phyloP scores from a whole-genome alignment of 257 asterid species.

The Salvia splendens region DNA sequence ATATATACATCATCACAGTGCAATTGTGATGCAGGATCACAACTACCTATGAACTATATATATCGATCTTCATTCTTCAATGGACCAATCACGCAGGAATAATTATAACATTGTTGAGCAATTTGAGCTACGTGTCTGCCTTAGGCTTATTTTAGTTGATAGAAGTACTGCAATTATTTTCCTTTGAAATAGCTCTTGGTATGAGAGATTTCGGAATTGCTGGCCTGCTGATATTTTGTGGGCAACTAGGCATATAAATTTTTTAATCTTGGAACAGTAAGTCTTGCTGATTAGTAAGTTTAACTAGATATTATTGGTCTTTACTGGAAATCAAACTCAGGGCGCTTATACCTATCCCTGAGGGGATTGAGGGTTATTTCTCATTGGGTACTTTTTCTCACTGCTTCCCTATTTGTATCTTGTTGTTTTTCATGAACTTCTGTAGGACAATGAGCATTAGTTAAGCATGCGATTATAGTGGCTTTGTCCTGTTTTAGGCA shows the following conservation, averaged over 20 bases:
- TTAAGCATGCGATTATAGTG: constrained; percentile 38
- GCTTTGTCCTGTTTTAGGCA: constrained; percentile 69
- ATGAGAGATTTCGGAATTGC: constrained; percentile 9
- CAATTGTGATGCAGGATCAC: not conserved
- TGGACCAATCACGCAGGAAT: not conserved
- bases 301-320: constrained; percentile 22
- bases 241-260: constrained; percentile 14
- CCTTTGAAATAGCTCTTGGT: not conserved
- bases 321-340: constrained; percentile 16
- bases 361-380: constrained; percentile 19
- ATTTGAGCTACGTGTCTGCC: constrained; percentile 21
- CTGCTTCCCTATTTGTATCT: constrained; percentile 16
- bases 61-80: constrained; percentile 23
- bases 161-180: constrained; percentile 13
- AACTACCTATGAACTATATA: not conserved
- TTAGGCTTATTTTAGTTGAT: constrained; percentile 12
- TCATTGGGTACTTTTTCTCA: constrained; percentile 15
- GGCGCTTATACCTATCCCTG: constrained; percentile 18
- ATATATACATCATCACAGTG: not conserved
- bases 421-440: not conserved
- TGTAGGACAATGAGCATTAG: constrained; percentile 25
- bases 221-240: constrained; percentile 11
- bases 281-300: not conserved
- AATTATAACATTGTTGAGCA: constrained; percentile 5
- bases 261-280: constrained; percentile 21